Conservation (phyloP, 2,329 filamentous ascomycete genomes). For the Cladobotryum mycophilum region DNA sequence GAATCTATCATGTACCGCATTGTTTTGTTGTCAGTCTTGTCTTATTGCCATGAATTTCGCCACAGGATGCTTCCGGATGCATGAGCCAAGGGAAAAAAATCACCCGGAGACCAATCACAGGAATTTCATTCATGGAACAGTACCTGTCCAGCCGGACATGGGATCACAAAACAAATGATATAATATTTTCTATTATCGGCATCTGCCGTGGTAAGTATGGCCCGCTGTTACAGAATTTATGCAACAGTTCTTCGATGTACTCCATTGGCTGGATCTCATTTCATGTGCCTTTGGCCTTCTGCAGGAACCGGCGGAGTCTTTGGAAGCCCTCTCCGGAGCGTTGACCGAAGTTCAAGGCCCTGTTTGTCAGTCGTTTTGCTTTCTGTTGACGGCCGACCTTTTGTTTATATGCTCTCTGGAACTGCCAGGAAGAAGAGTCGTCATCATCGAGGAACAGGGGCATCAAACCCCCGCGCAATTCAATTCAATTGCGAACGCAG, state of each 20-base stretch:
- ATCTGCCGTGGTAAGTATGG: slow-evolving; percentile 32
- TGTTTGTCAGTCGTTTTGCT: slow-evolving; percentile 6
- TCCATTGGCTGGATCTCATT: slow-evolving; percentile 6
- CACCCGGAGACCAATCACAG: background rate
- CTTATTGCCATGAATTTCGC: slow-evolving; percentile 15
- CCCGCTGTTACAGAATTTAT: slow-evolving; percentile 19
- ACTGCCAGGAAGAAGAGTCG: slow-evolving; percentile 5
- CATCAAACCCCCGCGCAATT: slow-evolving; percentile 19
- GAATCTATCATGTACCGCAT: slow-evolving; percentile 23
- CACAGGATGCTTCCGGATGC: slow-evolving; percentile 13
- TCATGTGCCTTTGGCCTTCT: slow-evolving; percentile 9
- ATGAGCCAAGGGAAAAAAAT: slow-evolving; percentile 10
- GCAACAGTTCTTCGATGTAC: slow-evolving; percentile 6
- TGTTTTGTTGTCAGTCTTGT: slow-evolving; percentile 17
- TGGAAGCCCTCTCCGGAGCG: slow-evolving; percentile 16
- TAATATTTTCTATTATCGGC: slow-evolving; percentile 18
- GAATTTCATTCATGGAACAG: slow-evolving; percentile 15
- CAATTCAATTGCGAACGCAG: slow-evolving; percentile 29
- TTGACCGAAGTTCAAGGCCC: slow-evolving; percentile 19
- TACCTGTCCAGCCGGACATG: slow-evolving; percentile 28
- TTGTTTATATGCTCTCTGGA: slow-evolving; percentile 3
- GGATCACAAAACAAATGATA: slow-evolving; percentile 22
- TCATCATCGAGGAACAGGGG: slow-evolving; percentile 5
- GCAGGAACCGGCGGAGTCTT: slow-evolving; percentile 10
- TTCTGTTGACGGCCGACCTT: slow-evolving; percentile 4